Evolutionary conservation across 1,284 basidiomycete genomes (phyloP), one percentile per base, ranked within the genome.

Genomic region (Sanghuangporus sanghuang): DNA sequence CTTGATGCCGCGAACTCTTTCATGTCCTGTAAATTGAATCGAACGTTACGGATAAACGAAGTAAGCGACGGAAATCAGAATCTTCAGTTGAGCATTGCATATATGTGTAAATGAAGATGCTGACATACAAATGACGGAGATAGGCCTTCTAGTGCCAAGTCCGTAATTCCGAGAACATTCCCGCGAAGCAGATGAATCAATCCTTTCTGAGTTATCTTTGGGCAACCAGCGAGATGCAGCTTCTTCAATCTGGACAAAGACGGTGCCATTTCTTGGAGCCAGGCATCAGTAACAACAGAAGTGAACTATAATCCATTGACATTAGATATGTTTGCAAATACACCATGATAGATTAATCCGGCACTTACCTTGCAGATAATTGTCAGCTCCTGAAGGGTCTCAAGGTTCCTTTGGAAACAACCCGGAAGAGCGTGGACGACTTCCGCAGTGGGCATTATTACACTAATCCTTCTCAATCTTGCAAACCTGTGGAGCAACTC

Each of bases 361-460:
- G 11, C 23, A 58, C 76, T 65, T 65, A 85, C 90, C 78, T 86
- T 87, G 74, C 88, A 91, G 48, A 90, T 81, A 5, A 92, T 69
- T 3, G 83, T 85, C 56, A 92, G 73, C 63, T 76, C 82, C 48
- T 76, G 76, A 55, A 92, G 74, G 2, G 77, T 79, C 27, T 69
- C 52, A 0, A 77, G 77, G 1, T 78, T 82, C 6, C 70, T 62
- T 11, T 69, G 68, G n/a, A 84, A 71, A 87, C 88, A 91, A 1
- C 70, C 56, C 1, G 74, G 73, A 32, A 91, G 69, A 3, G 79
- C 72, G 21, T 76, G 71, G 39, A 86, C 75, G 2, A 91, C 83
- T 1, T 74, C 71, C 1, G 71, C 67, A 64, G 81, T 85, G 5
- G 89, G 89, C 89, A 90, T 90, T 56, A 91, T 89, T 59, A 92